Evolutionary conservation across 371 early-diverging fungal genomes (phyloP), one percentile per base, ranked within the genome.

Genomic region (Mortierella sp.): DNA sequence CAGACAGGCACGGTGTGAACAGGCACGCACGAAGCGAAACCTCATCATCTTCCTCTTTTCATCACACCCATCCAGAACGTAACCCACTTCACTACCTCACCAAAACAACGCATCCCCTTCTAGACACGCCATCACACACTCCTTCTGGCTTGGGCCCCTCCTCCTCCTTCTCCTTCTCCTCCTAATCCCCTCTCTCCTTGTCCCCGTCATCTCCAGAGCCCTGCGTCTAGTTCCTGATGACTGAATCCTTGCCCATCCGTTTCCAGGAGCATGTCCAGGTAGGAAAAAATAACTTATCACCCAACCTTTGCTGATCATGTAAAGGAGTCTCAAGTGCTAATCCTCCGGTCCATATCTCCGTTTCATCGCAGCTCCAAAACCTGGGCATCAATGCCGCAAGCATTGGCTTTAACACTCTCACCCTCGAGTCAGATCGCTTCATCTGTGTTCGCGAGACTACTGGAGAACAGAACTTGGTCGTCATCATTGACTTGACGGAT

Each of bases 201-300:
- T 34, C 37, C 14, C 44, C 19, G 19, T 19, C 19, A 15, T 8
- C 44, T n/a, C 6, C 15, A 0, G 2, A 42, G 21, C 27, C 27
- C 19, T 15, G n/a, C 21, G 19, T 34, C 17, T 8, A 17, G 17
- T 21, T 44, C 6, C 21, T 44, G 6, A 44, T 44, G 21, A 7
- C 43, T 8, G 44, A 44, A 34, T 34, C 37, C 14, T 79, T 94
- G 58, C 94, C 94, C 46, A 93, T 94, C 76, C 85, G 85, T 72
- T 95, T 96, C 75, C 95, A 96, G 84, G 97, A 98, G 87, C 95
- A 92, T 87, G 89, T 95, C 65, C 96, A 95, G 92, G 97, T 96
- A 91, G 57, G 67, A 23, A 15, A 41, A 23, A 27, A 24, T 11
- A 26, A 30, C 34, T 11, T 34, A 34, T 7, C 37, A 34, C n/a